Evolutionary conservation across 208 protist genomes (phyloP).

Genomic region (Crithidia fasciculata): DNA sequence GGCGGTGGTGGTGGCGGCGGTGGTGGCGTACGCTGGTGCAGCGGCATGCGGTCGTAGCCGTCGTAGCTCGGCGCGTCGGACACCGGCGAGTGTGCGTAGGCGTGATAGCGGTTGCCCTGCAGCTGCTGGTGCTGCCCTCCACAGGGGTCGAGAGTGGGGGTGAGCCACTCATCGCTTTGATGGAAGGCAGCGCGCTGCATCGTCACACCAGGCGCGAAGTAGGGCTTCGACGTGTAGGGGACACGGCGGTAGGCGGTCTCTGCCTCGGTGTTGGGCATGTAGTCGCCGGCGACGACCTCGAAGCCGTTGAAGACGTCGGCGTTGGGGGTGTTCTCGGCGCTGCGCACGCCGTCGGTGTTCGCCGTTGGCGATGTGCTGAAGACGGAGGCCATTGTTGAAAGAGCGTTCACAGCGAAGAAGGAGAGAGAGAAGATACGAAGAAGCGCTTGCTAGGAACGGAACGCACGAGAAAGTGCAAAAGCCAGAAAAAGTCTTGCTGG

Average conservation of each 20-base stretch:
- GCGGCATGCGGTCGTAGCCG: neutral
- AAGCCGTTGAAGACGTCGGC: constrained; percentile 11
- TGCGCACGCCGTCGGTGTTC: neutral
- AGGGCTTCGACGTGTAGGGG: constrained; percentile 21
- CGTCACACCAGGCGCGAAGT: neutral
- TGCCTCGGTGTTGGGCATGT: constrained; percentile 9
- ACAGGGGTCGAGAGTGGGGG: neutral
- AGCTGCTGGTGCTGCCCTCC: neutral
- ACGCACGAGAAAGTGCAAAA: no score
- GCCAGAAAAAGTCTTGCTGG: no score
- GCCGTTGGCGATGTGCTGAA: constrained; percentile 18
- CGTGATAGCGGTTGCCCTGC: neutral
- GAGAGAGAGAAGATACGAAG: no score
- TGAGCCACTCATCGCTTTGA: constrained; percentile 15
- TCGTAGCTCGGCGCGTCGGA: constrained; percentile 22
- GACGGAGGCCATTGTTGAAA: constrained; percentile 9
- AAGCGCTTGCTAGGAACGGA: no score
- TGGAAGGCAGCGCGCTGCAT: constrained; percentile 6
- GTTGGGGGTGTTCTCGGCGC: neutral
- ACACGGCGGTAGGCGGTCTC: neutral
- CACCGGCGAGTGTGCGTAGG: constrained; percentile 4
- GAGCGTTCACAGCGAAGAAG: neutral
- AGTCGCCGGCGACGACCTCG: constrained; percentile 29
- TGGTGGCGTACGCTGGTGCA: constrained; percentile 9
- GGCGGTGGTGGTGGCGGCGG: constrained; percentile 10